These are phyloP conservation scores for Termitomyces bulborhizus DNA, from an alignment of 768 basidiomycete species.

Conservation along the genomic window DNA sequence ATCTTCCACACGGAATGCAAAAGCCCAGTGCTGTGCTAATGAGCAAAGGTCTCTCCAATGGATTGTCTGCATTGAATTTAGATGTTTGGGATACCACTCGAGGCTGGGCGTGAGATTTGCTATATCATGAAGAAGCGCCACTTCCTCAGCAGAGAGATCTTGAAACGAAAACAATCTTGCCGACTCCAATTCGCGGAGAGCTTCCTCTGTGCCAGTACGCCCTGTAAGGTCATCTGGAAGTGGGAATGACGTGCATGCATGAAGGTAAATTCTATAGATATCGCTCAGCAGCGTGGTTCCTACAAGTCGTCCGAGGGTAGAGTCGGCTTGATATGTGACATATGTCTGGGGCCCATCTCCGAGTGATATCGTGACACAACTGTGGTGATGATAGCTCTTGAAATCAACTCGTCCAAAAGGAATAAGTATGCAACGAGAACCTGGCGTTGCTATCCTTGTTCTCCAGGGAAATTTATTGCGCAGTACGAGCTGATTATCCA, in stretches of 20 bases:
- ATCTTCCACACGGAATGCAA: conserved; percentile 16
- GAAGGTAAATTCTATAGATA: conserved; percentile 36
- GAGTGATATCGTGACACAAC: conserved; percentile 17
- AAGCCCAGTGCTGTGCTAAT: conserved; percentile 24
- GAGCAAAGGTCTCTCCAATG: conserved; percentile 23
- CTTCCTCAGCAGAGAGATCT: conserved; percentile 22
- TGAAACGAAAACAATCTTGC: conserved; percentile 34
- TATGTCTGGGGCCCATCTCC: conserved; percentile 4
- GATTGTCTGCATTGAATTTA: conserved; percentile 33
- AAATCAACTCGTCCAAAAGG: conserved; percentile 29
- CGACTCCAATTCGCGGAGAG: conserved; percentile 30
- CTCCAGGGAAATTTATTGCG: conserved; percentile 13
- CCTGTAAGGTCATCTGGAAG: conserved; percentile 36
- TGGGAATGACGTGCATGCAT: conserved; percentile 36
- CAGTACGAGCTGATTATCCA: conserved; percentile 34
- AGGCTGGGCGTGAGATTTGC: conserved; percentile 26
- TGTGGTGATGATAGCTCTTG: conserved; percentile 13
- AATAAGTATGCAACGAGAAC: conserved; percentile 28
- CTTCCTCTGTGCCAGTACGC: conserved; percentile 38
- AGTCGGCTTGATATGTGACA: conserved; percentile 26
- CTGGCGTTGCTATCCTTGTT: conserved; percentile 12
- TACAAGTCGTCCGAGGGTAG: conserved; percentile 23
- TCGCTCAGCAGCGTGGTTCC: conserved; percentile 23
- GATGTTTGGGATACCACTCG: conserved; percentile 30
- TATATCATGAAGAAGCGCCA: conserved; percentile 26